A percentile compares a stretch with the other conserved stretches of the same genome.
Conservation (phyloP, 1,284 basidiomycete genomes). For the Baeospora myosura region DNA sequence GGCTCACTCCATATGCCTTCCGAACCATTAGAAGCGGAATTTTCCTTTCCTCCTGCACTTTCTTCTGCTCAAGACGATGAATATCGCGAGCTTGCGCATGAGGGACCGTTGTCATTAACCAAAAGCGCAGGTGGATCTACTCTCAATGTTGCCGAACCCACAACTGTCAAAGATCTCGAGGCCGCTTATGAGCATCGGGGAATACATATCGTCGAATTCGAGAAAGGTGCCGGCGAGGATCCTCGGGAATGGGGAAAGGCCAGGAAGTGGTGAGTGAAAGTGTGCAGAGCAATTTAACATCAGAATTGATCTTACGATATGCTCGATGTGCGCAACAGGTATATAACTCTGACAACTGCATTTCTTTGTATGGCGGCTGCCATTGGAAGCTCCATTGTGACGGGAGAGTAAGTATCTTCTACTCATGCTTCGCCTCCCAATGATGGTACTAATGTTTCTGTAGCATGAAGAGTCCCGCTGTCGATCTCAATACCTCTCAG, state of each 20-base stretch:
- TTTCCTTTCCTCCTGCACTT: slow-evolving; percentile 23
- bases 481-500: slow-evolving; percentile 23
- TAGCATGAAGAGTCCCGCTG: slow-evolving; percentile 26
- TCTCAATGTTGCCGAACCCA: slow-evolving; percentile 1
- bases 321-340: slow-evolving; percentile 18
- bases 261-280: slow-evolving; percentile 30
- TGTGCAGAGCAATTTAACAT: background rate
- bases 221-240: slow-evolving; percentile 27
- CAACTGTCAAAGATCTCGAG: slow-evolving; percentile 11
- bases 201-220: slow-evolving; percentile 26
- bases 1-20: too few relatives aligned
- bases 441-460: background rate
- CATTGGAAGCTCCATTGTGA: slow-evolving; percentile 31
- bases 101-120: slow-evolving; percentile 16
- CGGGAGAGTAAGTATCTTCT: slow-evolving; percentile 26
- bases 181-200: slow-evolving; percentile 18
- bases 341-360: slow-evolving; percentile 26
- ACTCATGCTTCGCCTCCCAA: background rate
- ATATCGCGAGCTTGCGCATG: slow-evolving; percentile 21
- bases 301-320: background rate
- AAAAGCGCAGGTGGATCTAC: slow-evolving; percentile 1
- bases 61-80: slow-evolving; percentile 24
- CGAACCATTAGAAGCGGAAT: slow-evolving; percentile 29
- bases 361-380: slow-evolving; percentile 30
- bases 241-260: slow-evolving; percentile 27